Conservation (phyloP, 2,329 filamentous ascomycete species). For the Pseudogymnoascus sp. region DNA sequence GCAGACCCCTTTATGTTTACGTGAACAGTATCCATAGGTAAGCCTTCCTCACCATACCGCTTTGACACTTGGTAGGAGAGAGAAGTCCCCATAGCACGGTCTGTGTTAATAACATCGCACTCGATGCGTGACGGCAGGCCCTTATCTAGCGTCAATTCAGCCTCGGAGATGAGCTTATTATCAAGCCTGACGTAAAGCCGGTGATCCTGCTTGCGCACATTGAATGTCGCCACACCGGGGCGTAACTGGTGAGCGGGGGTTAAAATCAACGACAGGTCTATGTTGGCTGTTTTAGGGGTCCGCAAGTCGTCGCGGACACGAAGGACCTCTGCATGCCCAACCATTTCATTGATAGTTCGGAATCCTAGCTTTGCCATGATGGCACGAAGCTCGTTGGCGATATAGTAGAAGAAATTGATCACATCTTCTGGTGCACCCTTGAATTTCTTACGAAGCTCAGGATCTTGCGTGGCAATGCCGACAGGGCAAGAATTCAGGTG, state of each 20-base stretch:
- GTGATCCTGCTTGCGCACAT: constrained; percentile 96
- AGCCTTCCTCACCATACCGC: constrained; percentile 78
- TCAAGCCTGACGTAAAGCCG: constrained; percentile 86
- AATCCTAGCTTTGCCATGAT: constrained; percentile 96
- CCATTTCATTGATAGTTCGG: constrained; percentile 96
- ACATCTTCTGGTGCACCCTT: constrained; percentile 88
- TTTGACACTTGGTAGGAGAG: constrained; percentile 95
- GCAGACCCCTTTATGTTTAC: constrained; percentile 95
- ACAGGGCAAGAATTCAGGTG: constrained; percentile 73
- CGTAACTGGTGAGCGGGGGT: constrained; percentile 94
- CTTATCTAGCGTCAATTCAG: constrained; percentile 89
- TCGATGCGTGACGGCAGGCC: constrained; percentile 88
- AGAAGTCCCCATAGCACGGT: constrained; percentile 86
- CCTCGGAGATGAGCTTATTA: constrained; percentile 95
- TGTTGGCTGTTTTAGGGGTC: constrained; percentile 83
- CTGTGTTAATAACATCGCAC: constrained; percentile 93
- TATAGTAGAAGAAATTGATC: constrained; percentile 98
- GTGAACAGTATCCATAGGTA: constrained; percentile 89
- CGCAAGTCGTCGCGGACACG: constrained; percentile 82
- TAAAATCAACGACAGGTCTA: constrained; percentile 85
- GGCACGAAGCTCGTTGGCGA: constrained; percentile 89
- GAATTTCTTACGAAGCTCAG: constrained; percentile 91
- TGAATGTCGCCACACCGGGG: constrained; percentile 91
- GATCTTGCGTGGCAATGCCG: constrained; percentile 91
- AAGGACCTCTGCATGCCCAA: constrained; percentile 81